These are phyloP conservation scores for Ascobolus immersus DNA, from an alignment of 495 filamentous ascomycete species.

Conservation along the genomic window DNA sequence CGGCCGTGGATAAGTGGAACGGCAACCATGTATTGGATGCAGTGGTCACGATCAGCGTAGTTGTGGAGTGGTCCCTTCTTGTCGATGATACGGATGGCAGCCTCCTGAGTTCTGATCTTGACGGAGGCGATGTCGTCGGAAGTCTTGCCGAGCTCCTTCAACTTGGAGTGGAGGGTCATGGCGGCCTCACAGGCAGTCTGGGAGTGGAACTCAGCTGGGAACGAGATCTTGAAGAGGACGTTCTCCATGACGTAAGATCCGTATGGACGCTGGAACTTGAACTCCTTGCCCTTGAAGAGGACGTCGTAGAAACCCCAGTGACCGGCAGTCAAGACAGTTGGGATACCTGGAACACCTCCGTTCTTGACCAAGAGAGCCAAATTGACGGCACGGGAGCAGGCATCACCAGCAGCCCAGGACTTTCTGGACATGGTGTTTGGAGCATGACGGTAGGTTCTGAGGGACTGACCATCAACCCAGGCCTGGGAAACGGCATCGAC, in stretches of 20 bases:
- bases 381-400: constrained; percentile 89
- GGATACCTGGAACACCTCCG: constrained; percentile 59
- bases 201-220: constrained; percentile 83
- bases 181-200: constrained; percentile 94
- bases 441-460: constrained; percentile 88
- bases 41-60: constrained; percentile 97
- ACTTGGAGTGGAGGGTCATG: constrained; percentile 56
- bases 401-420: constrained; percentile 95
- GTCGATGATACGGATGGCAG: constrained; percentile 95
- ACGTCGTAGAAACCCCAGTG: constrained; percentile 98
- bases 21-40: constrained; percentile 96
- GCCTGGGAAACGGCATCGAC: constrained; percentile 89
- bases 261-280: constrained; percentile 84
- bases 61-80: constrained; percentile 99
- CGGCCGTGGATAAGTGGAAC: constrained; percentile 88
- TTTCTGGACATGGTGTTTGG: constrained; percentile 99
- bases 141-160: constrained; percentile 64
- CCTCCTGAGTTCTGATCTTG: constrained; percentile 89
- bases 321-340: constrained; percentile 77
- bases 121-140: constrained; percentile 83
- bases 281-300: constrained; percentile 81
- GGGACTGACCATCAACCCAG: constrained; percentile 84
- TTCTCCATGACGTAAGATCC: constrained; percentile 99
- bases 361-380: constrained; percentile 77
- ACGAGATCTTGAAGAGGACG: constrained; percentile 93